Evolutionary conservation across 208 protist genomes (phyloP).

Genomic region (Trypanosoma mega): DNA sequence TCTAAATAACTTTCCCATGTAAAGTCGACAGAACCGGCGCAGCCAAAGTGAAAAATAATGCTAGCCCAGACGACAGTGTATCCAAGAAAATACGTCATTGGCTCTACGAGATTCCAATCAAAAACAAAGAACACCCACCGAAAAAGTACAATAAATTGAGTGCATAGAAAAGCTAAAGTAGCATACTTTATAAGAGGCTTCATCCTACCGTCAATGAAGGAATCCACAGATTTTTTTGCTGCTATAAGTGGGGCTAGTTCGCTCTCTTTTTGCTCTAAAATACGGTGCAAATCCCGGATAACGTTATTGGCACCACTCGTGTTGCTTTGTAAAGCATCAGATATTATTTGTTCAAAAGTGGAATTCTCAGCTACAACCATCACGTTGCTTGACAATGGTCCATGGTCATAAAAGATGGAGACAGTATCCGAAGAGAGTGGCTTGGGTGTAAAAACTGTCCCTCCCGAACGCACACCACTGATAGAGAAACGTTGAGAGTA

Average conservation of each 20-base stretch:
- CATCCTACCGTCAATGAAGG: slow-evolving; percentile 32
- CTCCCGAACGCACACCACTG: no score
- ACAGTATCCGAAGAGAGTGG: no score
- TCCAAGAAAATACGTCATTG: slow-evolving; percentile 81
- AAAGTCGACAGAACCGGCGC: slow-evolving; percentile 43
- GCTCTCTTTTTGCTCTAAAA: slow-evolving; percentile 21
- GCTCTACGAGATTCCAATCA: slow-evolving; percentile 88
- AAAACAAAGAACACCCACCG: slow-evolving; percentile 88
- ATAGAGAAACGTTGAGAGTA: no score
- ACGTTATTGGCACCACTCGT: slow-evolving; percentile 7
- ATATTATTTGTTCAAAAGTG: slow-evolving; percentile 4
- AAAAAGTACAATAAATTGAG: slow-evolving; percentile 73
- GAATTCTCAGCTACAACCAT: no score
- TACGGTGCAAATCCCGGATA: slow-evolving; percentile 33
- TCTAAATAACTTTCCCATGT: slow-evolving; percentile 57
- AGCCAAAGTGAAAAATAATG: slow-evolving; percentile 71
- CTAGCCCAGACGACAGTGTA: slow-evolving; percentile 61
- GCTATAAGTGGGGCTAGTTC: slow-evolving; percentile 29
- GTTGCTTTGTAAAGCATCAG: slow-evolving; percentile 3
- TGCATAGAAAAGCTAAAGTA: slow-evolving; percentile 36
- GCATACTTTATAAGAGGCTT: slow-evolving; percentile 51
- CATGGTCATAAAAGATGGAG: no score
- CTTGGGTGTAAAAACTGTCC: no score
- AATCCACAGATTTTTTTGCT: slow-evolving; percentile 42
- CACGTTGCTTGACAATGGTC: no score